Conservation (phyloP, 1,284 basidiomycete species). For the Termitomyces sp. region DNA sequence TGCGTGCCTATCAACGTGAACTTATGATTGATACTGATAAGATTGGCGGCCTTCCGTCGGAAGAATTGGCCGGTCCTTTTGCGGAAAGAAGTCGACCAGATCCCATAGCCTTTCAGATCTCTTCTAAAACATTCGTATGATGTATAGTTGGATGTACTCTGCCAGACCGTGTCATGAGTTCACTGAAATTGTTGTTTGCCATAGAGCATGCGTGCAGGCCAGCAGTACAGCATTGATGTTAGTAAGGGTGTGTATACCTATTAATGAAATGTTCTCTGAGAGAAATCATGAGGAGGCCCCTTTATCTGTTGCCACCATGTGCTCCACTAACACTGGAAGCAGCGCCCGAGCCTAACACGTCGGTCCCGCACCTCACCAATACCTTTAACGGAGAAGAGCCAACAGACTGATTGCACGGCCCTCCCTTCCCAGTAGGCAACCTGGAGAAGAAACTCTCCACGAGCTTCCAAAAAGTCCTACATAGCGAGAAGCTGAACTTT, state of each 20-base stretch:
- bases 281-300: no score
- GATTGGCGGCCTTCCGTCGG: neutral
- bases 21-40: conserved; percentile 19
- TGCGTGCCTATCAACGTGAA: conserved; percentile 35
- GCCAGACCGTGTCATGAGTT: neutral
- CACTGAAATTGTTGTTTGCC: neutral
- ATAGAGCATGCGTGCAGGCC: neutral
- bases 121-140: neutral
- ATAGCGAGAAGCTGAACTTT: no score
- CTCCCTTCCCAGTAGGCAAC: no score
- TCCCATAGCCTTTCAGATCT: neutral
- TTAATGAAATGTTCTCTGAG: no score
- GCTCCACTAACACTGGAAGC: no score
- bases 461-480: no score
- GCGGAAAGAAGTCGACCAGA: neutral
- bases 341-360: no score
- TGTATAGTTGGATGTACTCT: neutral
- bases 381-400: no score
- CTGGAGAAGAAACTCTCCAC: no score
- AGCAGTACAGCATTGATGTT: neutral
- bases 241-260: neutral
- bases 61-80: neutral
- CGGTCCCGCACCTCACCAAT: no score
- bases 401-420: no score
- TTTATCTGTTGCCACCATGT: no score